A percentile compares a stretch with the other conserved stretches of the same genome.
phyloP scores from a whole-genome alignment of 768 basidiomycete genomes.

The Boletus rubroflammeus region DNA sequence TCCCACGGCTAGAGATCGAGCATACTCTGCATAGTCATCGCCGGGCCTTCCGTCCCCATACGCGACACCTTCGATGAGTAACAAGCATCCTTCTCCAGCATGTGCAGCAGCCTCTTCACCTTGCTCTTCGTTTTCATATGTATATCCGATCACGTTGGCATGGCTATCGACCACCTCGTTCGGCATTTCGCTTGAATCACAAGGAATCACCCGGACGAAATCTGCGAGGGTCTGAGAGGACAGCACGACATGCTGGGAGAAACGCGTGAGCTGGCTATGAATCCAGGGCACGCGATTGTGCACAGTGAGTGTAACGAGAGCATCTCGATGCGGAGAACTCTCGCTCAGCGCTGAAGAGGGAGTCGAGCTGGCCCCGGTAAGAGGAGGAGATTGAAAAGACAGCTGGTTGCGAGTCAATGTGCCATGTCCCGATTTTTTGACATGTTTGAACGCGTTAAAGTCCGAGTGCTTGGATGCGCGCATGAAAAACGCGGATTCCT shows the following conservation, averaged over 20 bases:
- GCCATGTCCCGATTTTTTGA: slow-evolving; percentile 33
- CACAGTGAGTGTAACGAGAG: slow-evolving; percentile 56
- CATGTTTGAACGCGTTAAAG: slow-evolving; percentile 48
- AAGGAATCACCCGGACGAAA: slow-evolving; percentile 56
- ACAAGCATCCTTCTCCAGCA: slow-evolving; percentile 39
- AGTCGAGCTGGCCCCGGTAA: not conserved
- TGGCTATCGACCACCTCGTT: slow-evolving; percentile 36
- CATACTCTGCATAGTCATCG: slow-evolving; percentile 59
- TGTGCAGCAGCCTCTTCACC: not conserved
- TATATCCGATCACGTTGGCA: slow-evolving; percentile 34
- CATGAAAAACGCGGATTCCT: slow-evolving; percentile 58
- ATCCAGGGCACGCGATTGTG: slow-evolving; percentile 61
- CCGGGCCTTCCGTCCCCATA: slow-evolving; percentile 53
- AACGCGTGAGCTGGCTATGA: slow-evolving; percentile 53
- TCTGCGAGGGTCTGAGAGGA: slow-evolving; percentile 74
- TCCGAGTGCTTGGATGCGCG: slow-evolving; percentile 64
- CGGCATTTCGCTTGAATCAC: slow-evolving; percentile 54
- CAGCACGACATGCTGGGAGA: slow-evolving; percentile 64
- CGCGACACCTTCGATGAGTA: slow-evolving; percentile 58
- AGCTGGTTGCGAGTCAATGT: slow-evolving; percentile 14
- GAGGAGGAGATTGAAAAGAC: not conserved
- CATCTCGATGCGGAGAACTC: slow-evolving; percentile 29
- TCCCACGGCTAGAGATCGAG: not conserved
- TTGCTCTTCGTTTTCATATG: slow-evolving; percentile 13
- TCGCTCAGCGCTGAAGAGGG: not conserved